These are phyloP conservation scores for Solanum chilense DNA, from an alignment of 257 asterid genomes.

Conservation along the genomic window DNA sequence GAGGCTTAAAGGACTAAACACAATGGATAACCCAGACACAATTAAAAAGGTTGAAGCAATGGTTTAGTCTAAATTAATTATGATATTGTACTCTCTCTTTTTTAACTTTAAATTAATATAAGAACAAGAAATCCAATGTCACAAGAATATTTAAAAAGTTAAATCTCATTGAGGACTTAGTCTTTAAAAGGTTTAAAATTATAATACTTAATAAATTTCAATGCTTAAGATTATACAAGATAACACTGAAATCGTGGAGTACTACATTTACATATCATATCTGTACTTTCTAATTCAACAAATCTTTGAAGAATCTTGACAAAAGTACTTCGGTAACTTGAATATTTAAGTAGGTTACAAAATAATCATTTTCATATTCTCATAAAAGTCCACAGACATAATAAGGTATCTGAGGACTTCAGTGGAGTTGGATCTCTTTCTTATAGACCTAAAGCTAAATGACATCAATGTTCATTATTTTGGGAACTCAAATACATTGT, in stretches of 20 bases:
- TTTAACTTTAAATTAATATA: neutral
- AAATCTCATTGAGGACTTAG: neutral
- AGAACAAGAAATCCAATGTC: neutral
- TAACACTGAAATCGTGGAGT: neutral
- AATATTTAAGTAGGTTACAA: neutral
- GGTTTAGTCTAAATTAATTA: neutral
- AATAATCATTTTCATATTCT: neutral
- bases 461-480: neutral
- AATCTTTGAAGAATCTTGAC: neutral
- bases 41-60: neutral
- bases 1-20: neutral
- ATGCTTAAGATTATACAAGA: neutral
- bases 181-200: neutral
- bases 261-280: neutral
- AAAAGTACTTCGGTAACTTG: neutral
- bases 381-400: neutral
- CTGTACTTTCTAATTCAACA: neutral
- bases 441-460: neutral
- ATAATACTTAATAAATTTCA: neutral
- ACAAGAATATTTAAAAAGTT: neutral
- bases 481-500: neutral
- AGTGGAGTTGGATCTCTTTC: neutral
- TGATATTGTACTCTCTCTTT: neutral
- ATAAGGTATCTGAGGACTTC: neutral
- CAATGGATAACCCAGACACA: neutral